Conservation (phyloP, 345 rosid genomes). For the Salix brachista region DNA sequence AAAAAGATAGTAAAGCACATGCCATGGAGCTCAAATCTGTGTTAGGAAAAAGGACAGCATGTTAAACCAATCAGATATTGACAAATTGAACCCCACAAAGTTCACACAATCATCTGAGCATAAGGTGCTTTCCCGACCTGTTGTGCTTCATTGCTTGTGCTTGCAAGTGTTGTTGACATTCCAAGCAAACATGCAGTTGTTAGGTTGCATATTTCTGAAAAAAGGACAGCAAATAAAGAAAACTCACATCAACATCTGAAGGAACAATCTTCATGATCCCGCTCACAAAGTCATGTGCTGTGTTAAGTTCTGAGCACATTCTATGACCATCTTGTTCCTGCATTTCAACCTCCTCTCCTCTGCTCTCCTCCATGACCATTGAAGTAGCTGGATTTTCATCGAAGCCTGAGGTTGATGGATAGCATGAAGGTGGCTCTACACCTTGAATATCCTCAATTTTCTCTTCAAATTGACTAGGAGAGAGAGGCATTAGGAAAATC, state of each 20-base stretch:
- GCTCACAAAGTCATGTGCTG: constrained; percentile 71
- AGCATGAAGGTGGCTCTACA: constrained; percentile 47
- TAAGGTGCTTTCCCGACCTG: not conserved
- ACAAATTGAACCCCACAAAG: not conserved
- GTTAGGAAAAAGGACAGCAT: not conserved
- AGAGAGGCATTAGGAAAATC: constrained; percentile 9
- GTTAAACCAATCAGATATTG: not conserved
- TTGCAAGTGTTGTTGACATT: not conserved
- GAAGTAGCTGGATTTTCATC: constrained; percentile 41
- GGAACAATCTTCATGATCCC: constrained; percentile 95
- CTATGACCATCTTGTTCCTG: constrained; percentile 46
- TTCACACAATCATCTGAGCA: not conserved
- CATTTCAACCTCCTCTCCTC: constrained; percentile 48
- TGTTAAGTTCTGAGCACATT: constrained; percentile 48
- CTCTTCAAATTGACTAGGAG: constrained; percentile 82
- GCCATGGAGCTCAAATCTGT: not conserved
- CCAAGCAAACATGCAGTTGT: not conserved
- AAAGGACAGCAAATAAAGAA: constrained; percentile 1
- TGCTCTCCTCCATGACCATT: constrained; percentile 36
- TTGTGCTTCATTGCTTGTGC: not conserved
- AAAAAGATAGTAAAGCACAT: not conserved
- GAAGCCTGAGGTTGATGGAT: constrained; percentile 49
- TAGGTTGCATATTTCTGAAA: constrained; percentile 1
- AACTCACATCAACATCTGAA: constrained; percentile 80
- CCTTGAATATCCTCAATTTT: constrained; percentile 74